Base-by-base conservation (phyloP, 2,329 filamentous ascomycete genomes). In the Penicillium sp. region DNA sequence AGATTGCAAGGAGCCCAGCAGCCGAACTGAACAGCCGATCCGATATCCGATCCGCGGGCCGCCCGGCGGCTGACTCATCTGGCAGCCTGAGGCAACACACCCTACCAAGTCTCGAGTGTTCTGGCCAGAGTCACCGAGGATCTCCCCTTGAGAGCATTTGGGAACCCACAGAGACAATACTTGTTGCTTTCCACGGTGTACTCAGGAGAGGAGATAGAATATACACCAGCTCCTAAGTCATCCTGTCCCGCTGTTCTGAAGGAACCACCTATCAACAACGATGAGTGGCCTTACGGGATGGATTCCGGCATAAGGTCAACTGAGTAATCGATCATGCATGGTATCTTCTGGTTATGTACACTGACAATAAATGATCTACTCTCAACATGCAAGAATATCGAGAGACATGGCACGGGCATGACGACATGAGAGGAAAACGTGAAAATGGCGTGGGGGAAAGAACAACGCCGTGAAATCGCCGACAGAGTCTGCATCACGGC, bases 321-420 rank as follows among this genome's bases (percentile, higher is more conserved):
- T 51, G 28, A 38, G 45, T 41, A 39, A 49, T 52, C 56, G 50
- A 38, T 60, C 31, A 37, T 60, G 58, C 53, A 60, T 69, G 60
- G 63, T 71, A 69, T 70, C 67, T 66, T 63, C 58, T 53, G 42
- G 56, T 38, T 69, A 69, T 69, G 60, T 69, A 68, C 66, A 68
- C 41, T 34, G 39, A 55, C 41, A 52, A 47, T 54, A 59, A 53
- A 60, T 53, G 52, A 53, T 37, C 22, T 49, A 54, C 54, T 61
- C 62, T 56, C 62, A 63, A 63, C 52, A 68, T 69, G 63, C 67
- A 65, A 57, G 34, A 54, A 63, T 59, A 59, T 61, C 53, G 57
- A 54, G 47, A 62, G 38, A 58, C n/a, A 48, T 53, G 31, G 39
- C 12, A 41, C 38, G 43, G 17, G 7, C 8, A 54, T 54, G 20